A percentile compares a stretch with the other conserved stretches of the same genome.
Evolutionary conservation across 169 alveolate genomes (phyloP).

Genomic region (Cryptosporidium sp.): DNA sequence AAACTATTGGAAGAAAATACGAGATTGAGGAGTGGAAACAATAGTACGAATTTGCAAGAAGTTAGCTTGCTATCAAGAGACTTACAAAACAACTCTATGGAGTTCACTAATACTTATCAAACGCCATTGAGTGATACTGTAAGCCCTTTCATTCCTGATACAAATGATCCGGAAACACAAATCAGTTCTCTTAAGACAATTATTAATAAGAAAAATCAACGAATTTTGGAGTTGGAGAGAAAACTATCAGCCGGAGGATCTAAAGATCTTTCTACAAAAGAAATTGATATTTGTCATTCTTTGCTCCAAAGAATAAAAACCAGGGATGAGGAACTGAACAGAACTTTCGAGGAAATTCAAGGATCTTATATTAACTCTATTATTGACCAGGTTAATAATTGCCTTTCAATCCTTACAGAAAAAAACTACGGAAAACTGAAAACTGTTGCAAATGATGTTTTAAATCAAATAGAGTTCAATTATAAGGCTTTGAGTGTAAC

Average conservation of each 20-base stretch:
- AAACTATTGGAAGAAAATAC: conserved; percentile 64
- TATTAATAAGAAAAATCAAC: conserved; percentile 48
- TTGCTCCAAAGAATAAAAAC: conserved; percentile 21
- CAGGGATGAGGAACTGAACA: conserved; percentile 20
- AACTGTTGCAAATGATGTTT: conserved; percentile 30
- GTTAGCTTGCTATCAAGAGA: neutral
- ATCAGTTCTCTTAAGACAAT: conserved; percentile 33
- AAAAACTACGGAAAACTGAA: conserved; percentile 15
- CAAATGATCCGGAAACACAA: neutral
- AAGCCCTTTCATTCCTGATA: neutral
- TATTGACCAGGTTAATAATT: neutral
- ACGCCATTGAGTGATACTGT: neutral
- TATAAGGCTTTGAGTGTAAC: conserved; percentile 65
- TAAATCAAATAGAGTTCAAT: conserved; percentile 66
- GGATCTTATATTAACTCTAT: neutral
- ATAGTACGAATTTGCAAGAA: conserved; percentile 7
- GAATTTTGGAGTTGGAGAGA: conserved; percentile 40
- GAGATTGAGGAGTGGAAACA: conserved; percentile 57
- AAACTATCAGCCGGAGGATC: neutral
- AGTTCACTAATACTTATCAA: neutral
- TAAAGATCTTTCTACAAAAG: neutral
- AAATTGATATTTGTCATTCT: neutral
- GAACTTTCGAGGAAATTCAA: conserved; percentile 24
- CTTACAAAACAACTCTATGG: neutral
- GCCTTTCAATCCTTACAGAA: conserved; percentile 11